A percentile compares a stretch with the other conserved stretches of the same genome.
phyloP scores from a whole-genome alignment of 805 yeast species.

The Candida stauntonica region DNA sequence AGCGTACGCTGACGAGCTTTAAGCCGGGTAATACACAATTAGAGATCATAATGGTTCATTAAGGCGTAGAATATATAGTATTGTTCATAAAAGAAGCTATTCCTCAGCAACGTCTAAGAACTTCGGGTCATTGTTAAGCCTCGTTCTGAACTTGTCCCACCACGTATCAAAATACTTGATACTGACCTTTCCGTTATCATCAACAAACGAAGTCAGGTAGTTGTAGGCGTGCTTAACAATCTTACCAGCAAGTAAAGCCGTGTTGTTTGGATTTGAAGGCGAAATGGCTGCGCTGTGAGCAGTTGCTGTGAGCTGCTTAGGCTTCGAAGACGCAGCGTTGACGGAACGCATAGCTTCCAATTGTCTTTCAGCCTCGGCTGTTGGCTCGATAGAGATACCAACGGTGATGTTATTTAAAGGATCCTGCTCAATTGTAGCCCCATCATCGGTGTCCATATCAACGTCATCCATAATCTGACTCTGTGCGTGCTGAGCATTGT shows the following conservation, averaged over 20 bases:
- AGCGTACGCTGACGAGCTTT: slow-evolving; percentile 49
- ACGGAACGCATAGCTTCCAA: slow-evolving; percentile 36
- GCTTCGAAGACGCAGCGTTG: slow-evolving; percentile 6
- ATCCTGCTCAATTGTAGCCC: slow-evolving; percentile 2
- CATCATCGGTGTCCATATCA: slow-evolving; percentile 44
- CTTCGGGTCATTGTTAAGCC: slow-evolving; percentile 74
- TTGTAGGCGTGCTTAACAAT: slow-evolving; percentile 92
- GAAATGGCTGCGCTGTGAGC: slow-evolving; percentile 28
- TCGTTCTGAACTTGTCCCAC: slow-evolving; percentile 88
- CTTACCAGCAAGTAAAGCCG: slow-evolving; percentile 72
- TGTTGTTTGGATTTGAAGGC: slow-evolving; percentile 36
- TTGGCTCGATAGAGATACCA: slow-evolving; percentile 91
- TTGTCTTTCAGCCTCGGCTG: slow-evolving; percentile 56
- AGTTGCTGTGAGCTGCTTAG: slow-evolving; percentile 16
- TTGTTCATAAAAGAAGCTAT: neutral
- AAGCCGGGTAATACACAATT: slow-evolving; percentile 2
- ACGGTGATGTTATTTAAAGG: slow-evolving; percentile 39
- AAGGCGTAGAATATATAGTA: neutral
- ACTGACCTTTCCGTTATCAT: slow-evolving; percentile 73
- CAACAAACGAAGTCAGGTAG: slow-evolving; percentile 83
- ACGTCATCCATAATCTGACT: slow-evolving; percentile 49
- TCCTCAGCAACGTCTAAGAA: slow-evolving; percentile 50
- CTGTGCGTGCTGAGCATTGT: slow-evolving; percentile 36
- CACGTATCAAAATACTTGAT: slow-evolving; percentile 86
- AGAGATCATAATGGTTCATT: neutral